These are phyloP conservation scores for Delonix regia DNA, from an alignment of 306 rosid genomes.

Conservation along the genomic window DNA sequence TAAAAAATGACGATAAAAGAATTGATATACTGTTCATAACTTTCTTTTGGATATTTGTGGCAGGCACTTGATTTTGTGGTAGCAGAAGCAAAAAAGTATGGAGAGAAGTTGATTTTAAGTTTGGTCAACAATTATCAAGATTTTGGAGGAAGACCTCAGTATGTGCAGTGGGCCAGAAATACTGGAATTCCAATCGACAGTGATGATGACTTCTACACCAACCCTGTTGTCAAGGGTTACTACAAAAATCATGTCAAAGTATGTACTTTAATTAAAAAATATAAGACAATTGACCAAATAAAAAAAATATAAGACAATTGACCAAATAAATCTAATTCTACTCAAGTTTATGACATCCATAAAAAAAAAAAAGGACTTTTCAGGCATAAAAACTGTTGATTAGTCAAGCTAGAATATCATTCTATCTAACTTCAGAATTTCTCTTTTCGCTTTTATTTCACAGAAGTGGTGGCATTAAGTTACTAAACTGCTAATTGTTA, in stretches of 20 bases:
- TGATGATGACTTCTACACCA: slow-evolving; percentile 58
- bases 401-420: no score
- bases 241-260: not conserved
- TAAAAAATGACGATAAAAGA: no score
- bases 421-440: no score
- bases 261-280: not conserved
- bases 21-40: no score
- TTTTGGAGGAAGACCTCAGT: slow-evolving; percentile 65
- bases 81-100: slow-evolving; percentile 55
- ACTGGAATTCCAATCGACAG: slow-evolving; percentile 31
- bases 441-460: not conserved
- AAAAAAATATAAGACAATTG: no score
- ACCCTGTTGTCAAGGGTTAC: slow-evolving; percentile 33
- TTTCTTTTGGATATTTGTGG: no score
- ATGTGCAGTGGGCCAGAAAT: slow-evolving; percentile 59
- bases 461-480: not conserved
- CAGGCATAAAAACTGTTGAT: no score
- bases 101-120: slow-evolving; percentile 48
- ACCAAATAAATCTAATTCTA: no score
- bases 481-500: not conserved
- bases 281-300: no score
- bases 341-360: no score
- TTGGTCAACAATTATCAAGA: slow-evolving; percentile 56
- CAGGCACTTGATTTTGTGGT: slow-evolving; percentile 64
- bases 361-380: no score